A percentile compares a stretch with the other conserved stretches of the same genome.
phyloP scores from a whole-genome alignment of 768 basidiomycete species.

The Naganishia kalamii region DNA sequence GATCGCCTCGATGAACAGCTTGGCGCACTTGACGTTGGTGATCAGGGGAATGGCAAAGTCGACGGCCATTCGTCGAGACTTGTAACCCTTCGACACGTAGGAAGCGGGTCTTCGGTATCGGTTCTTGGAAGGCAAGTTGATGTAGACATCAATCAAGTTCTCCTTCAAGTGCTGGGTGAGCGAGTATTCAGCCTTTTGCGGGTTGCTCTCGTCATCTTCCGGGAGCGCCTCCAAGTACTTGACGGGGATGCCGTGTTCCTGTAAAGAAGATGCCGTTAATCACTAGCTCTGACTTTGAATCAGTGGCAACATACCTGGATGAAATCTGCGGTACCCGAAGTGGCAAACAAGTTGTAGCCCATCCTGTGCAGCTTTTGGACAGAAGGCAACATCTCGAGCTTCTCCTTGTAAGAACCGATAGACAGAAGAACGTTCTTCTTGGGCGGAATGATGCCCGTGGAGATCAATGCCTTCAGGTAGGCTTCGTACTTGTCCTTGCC shows the following conservation, averaged over 20 bases:
- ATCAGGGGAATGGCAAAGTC: constrained; percentile 96
- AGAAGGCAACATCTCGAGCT: constrained; percentile 87
- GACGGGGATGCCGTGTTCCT: constrained; percentile 92
- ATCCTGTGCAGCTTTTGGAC: constrained; percentile 89
- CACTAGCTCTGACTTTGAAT: background rate
- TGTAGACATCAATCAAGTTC: constrained; percentile 97
- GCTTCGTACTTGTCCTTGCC: constrained; percentile 97
- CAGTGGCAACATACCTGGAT: constrained; percentile 50
- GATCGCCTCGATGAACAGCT: constrained; percentile 82
- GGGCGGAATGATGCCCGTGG: constrained; percentile 87
- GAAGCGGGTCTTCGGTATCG: constrained; percentile 93
- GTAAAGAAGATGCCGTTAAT: background rate
- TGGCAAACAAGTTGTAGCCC: constrained; percentile 94
- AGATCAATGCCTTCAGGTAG: constrained; percentile 92
- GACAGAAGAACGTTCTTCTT: constrained; percentile 98
- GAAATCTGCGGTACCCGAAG: constrained; percentile 95
- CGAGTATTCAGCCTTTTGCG: constrained; percentile 95
- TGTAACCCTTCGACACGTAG: constrained; percentile 94
- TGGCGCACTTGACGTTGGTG: constrained; percentile 98
- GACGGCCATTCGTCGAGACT: constrained; percentile 95
- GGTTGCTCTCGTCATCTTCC: constrained; percentile 55
- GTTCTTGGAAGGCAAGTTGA: constrained; percentile 98
- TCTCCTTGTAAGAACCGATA: constrained; percentile 93
- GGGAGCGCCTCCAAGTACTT: constrained; percentile 90
- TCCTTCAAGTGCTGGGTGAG: constrained; percentile 86